Evolutionary conservation across 306 rosid species (phyloP).

Genomic region (Aeschynomene evenia): DNA sequence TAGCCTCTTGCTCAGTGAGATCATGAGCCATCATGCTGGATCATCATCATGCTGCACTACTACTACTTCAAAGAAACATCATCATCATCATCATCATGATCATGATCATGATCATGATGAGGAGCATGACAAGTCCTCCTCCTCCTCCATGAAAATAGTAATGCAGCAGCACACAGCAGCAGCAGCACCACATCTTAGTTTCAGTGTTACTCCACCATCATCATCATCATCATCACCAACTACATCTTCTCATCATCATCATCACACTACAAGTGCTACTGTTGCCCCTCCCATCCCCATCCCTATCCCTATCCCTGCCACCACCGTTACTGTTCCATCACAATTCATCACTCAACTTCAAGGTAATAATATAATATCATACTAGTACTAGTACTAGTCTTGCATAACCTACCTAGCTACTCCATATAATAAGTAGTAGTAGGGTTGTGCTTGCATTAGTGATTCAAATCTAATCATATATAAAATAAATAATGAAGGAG

Average conservation of each 20-base stretch:
- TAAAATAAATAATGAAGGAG: no score
- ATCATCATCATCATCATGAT: no score
- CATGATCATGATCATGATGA: no score
- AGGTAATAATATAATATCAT: no score
- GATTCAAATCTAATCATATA: no score
- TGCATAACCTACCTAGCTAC: no score
- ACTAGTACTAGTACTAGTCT: no score
- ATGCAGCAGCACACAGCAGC: slow-evolving; percentile 44
- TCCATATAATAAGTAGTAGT: no score
- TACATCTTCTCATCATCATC: slow-evolving; percentile 7
- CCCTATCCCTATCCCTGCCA: slow-evolving; percentile 28
- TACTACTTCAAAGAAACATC: slow-evolving; percentile 56
- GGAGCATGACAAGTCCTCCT: slow-evolving; percentile 40
- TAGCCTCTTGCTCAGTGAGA: slow-evolving; percentile 63
- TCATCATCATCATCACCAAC: no score
- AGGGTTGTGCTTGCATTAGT: no score
- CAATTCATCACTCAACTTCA: slow-evolving; percentile 44
- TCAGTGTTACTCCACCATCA: slow-evolving; percentile 35
- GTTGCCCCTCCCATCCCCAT: slow-evolving; percentile 29
- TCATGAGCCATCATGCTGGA: slow-evolving; percentile 47
- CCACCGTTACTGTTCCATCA: slow-evolving; percentile 46
- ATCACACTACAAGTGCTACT: neutral
- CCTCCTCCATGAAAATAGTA: slow-evolving; percentile 31
- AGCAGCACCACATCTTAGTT: slow-evolving; percentile 42
- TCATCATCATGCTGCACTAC: no score